These are phyloP conservation scores for Lecanicillium sp. DNA, from an alignment of 2,329 filamentous ascomycete genomes.

Conservation along the genomic window DNA sequence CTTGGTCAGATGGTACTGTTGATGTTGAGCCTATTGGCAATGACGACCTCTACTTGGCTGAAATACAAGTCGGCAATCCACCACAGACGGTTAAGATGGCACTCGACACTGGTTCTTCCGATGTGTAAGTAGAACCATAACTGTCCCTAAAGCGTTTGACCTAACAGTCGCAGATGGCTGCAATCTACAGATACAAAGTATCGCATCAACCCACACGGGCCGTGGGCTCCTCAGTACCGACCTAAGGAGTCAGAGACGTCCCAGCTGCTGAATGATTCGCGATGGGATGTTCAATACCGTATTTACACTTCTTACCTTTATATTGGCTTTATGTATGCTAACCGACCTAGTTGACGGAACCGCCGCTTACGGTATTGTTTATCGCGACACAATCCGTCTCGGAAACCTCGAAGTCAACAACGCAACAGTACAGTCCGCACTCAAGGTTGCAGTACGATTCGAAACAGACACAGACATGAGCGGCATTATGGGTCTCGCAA, in stretches of 20 bases:
- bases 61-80: conserved; percentile 39
- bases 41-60: conserved; percentile 35
- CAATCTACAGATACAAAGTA: conserved; percentile 41
- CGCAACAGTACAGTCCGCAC: conserved; percentile 42
- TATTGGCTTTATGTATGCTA: neutral
- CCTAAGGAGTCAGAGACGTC: conserved; percentile 39
- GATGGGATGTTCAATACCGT: conserved; percentile 43
- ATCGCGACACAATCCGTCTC: conserved; percentile 41
- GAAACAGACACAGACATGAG: conserved; percentile 35
- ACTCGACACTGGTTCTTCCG: conserved; percentile 47
- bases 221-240: conserved; percentile 31
- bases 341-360: conserved; percentile 32
- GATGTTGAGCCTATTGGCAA: conserved; percentile 28
- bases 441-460: conserved; percentile 31
- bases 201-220: conserved; percentile 23
- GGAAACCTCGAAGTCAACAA: conserved; percentile 34
- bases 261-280: conserved; percentile 29
- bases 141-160: accelerated
- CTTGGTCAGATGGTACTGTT: conserved; percentile 21
- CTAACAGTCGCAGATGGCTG: conserved; percentile 37
- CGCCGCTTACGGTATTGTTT: conserved; percentile 38
- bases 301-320: conserved; percentile 23
- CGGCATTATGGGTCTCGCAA: conserved; percentile 46
- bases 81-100: conserved; percentile 39
- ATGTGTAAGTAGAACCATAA: conserved; percentile 47